Base-by-base conservation (phyloP, 2,329 filamentous ascomycete species). In the Penicillium sp. region DNA sequence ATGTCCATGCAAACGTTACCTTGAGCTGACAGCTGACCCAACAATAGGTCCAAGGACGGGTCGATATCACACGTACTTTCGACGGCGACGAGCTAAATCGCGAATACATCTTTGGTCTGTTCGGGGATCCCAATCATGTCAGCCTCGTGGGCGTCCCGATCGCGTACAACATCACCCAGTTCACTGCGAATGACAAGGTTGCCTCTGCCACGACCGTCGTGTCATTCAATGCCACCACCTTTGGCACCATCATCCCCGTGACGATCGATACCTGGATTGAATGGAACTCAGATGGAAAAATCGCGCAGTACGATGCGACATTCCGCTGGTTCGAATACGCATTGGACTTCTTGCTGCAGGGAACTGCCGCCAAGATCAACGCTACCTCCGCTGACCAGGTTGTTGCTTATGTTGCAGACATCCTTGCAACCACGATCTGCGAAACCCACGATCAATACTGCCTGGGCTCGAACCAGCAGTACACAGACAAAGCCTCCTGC, bases 181-280 rank as follows among this genome's bases (percentile, higher is more conserved):
- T 67, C 32, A 18, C 56, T 2, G 65, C 59, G 2, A 61, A 66
- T 7, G 57, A 54, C 11, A 62, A 67, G 21, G 61, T 66, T 34
- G 57, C 56, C 4, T 59, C 61, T 1, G 61, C 61, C 1, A 65
- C 62, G 13, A 64, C 65, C 0, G 56, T 68, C 1, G 59, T 66
- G 10, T 65, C 61, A 0, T 66, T 67, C 55, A 68, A 67, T 43
- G 55, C 57, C 8, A 66, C 62, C 2, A 63, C 53, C 0, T 68
- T 67, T 21, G 60, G 59, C 8, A 42, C 65, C 3, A n/a, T 58
- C 0, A 18, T 66, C 8, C 63, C 65, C 0, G 53, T 67, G 4
- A 67, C 65, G 1, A 66, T 68, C 24, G 66, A 70, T 47, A 64
- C 63, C 0, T 70, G 65, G 67, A 62, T 68, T 10, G 50, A 61